A percentile compares a stretch with the other conserved stretches of the same genome.
Conservation (phyloP, 2,329 filamentous ascomycete species). For the Aureobasidium sp. region DNA sequence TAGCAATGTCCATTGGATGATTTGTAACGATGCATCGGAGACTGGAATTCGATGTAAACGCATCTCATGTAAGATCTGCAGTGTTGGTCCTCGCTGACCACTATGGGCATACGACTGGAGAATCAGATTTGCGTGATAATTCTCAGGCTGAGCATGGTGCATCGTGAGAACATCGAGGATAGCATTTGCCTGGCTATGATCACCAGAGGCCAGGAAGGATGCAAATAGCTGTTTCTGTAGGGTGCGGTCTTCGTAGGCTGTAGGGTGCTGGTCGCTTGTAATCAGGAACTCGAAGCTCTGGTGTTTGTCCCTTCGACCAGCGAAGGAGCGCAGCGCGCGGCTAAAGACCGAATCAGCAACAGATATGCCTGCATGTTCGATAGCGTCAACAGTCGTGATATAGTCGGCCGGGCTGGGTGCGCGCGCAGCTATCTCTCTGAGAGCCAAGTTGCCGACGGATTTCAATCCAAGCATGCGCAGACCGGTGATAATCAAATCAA, state of each 20-base stretch:
- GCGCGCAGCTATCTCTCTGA: constrained; percentile 70
- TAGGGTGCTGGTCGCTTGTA: constrained; percentile 57
- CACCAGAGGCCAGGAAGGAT: constrained; percentile 42
- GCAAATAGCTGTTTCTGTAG: constrained; percentile 50
- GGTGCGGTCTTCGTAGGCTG: constrained; percentile 50
- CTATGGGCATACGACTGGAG: constrained; percentile 35
- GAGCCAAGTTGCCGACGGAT: constrained; percentile 64
- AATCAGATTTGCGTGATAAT: constrained; percentile 41
- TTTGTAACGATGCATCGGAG: constrained; percentile 37
- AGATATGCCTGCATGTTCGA: constrained; percentile 57
- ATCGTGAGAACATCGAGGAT: constrained; percentile 48
- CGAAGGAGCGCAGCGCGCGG: constrained; percentile 58
- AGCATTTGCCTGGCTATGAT: constrained; percentile 39
- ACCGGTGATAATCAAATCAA: constrained; percentile 65
- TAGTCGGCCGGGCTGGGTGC: constrained; percentile 52
- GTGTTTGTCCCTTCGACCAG: constrained; percentile 32
- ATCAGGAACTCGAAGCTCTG: constrained; percentile 47
- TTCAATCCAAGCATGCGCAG: constrained; percentile 64
- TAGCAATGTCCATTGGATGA: constrained; percentile 36
- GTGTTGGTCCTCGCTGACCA: constrained; percentile 24
- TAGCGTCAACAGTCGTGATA: constrained; percentile 50
- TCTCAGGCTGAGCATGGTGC: constrained; percentile 27
- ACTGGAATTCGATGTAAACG: constrained; percentile 37
- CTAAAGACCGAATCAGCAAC: constrained; percentile 59
- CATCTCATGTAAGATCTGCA: constrained; percentile 44